Evolutionary conservation across 306 rosid species (phyloP).

Genomic region (Fagus crenata): DNA sequence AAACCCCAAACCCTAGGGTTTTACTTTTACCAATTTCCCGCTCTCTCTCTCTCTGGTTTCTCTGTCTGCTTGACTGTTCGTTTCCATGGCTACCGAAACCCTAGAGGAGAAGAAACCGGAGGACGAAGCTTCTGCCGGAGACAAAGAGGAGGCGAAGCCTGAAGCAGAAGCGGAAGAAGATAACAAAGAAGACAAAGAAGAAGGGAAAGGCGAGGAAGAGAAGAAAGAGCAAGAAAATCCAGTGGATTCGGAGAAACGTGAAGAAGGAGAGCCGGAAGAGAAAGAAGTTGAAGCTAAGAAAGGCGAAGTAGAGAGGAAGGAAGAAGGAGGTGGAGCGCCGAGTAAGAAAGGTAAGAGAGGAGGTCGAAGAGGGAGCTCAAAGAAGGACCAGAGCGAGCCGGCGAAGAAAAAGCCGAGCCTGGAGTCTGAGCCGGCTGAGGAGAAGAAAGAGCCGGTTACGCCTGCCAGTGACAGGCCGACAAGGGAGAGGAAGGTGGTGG

Average conservation of each 20-base stretch:
- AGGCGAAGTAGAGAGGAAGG: conserved; percentile 15
- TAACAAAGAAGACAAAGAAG: neutral
- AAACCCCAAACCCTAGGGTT: conserved; percentile 39
- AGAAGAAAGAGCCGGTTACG: conserved; percentile 47
- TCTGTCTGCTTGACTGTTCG: neutral
- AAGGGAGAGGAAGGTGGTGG: conserved; percentile 84
- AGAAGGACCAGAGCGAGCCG: conserved; percentile 23
- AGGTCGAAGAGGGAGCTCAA: conserved; percentile 24
- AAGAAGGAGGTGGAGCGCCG: conserved; percentile 21
- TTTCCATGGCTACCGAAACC: conserved; percentile 70
- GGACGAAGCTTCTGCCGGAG: conserved; percentile 37
- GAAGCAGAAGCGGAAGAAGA: neutral
- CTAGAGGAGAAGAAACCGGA: conserved; percentile 57
- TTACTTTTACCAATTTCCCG: neutral
- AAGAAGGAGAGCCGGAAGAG: conserved; percentile 20
- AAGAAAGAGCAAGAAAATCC: neutral
- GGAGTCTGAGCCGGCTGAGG: conserved; percentile 24
- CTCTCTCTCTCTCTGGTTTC: neutral
- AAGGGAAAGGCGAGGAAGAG: neutral
- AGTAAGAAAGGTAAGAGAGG: conserved; percentile 32
- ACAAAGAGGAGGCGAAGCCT: conserved; percentile 14
- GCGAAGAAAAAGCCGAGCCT: conserved; percentile 26
- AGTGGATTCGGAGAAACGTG: neutral
- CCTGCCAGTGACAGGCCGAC: conserved; percentile 76
- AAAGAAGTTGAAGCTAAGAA: conserved; percentile 2